Evolutionary conservation across 768 basidiomycete genomes (phyloP).

Genomic region (Kwoniella bestiolae): DNA sequence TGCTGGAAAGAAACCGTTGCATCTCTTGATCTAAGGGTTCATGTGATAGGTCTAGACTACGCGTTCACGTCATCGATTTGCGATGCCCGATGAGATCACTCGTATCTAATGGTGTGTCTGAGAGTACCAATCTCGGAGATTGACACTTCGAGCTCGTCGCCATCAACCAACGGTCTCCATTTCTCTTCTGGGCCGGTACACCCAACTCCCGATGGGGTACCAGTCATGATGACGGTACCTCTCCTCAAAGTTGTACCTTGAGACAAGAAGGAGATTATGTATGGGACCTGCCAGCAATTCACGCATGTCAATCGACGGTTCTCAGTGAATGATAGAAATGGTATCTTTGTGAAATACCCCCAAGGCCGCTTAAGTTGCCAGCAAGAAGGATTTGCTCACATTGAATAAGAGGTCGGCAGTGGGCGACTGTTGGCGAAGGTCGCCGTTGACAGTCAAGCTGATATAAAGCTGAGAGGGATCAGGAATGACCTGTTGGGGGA

Average conservation of each 20-base stretch:
- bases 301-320: no score
- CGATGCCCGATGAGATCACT: no score
- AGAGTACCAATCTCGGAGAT: slow-evolving; percentile 19
- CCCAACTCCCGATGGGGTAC: slow-evolving; percentile 73
- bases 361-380: neutral
- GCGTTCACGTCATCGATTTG: no score
- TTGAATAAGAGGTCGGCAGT: slow-evolving; percentile 21
- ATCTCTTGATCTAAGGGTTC: no score
- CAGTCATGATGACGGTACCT: slow-evolving; percentile 78
- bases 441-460: neutral
- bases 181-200: slow-evolving; percentile 9
- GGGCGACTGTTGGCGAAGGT: slow-evolving; percentile 15
- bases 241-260: slow-evolving; percentile 82
- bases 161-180: slow-evolving; percentile 1
- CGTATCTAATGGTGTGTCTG: slow-evolving; percentile 25
- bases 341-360: no score
- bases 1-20: no score
- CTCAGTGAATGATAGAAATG: no score
- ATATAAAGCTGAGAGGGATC: slow-evolving; percentile 15
- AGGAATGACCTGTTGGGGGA: slow-evolving; percentile 21
- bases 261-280: slow-evolving; percentile 70
- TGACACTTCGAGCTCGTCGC: slow-evolving; percentile 18
- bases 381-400: no score
- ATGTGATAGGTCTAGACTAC: no score
- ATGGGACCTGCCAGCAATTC: neutral